phyloP scores from a whole-genome alignment of 1,139 yeast species.

The Candida sp. region DNA sequence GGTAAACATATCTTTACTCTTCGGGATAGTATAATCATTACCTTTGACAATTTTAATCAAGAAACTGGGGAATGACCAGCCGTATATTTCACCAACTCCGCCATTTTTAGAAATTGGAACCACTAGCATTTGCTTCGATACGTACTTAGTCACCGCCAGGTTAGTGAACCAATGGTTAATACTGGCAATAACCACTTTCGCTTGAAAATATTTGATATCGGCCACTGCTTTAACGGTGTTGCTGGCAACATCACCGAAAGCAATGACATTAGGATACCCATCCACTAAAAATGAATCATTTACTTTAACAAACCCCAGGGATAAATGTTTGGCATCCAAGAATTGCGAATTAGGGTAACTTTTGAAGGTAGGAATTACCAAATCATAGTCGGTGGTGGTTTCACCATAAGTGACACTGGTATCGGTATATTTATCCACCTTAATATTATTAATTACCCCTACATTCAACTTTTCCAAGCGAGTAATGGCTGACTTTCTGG shows the following conservation, averaged over 20 bases:
- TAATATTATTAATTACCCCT: constrained; percentile 20
- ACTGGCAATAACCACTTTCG: constrained; percentile 13
- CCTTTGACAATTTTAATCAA: constrained; percentile 22
- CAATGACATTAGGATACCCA: constrained; percentile 22
- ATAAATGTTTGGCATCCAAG: constrained; percentile 12
- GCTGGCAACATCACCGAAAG: constrained; percentile 29
- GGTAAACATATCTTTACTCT: too few species aligned
- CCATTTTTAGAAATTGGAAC: constrained; percentile 34
- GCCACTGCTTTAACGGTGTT: constrained; percentile 18
- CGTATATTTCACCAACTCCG: constrained; percentile 31
- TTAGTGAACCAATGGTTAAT: constrained; percentile 14
- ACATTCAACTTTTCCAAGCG: constrained; percentile 22
- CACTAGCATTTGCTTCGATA: constrained; percentile 9
- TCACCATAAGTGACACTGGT: constrained; percentile 11
- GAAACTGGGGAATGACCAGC: constrained; percentile 27
- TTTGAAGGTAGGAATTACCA: constrained; percentile 21
- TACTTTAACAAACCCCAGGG: constrained; percentile 21
- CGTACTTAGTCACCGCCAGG: constrained; percentile 11
- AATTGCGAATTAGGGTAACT: constrained; percentile 23
- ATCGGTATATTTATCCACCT: constrained; percentile 6
- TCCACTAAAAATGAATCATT: constrained; percentile 22
- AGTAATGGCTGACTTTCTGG: constrained; percentile 12
- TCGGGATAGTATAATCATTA: constrained; percentile 11
- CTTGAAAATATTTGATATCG: constrained; percentile 23
- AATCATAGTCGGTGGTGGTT: constrained; percentile 20